phyloP scores from a whole-genome alignment of 2,329 filamentous ascomycete genomes.

The Pseudogymnoascus sp. region DNA sequence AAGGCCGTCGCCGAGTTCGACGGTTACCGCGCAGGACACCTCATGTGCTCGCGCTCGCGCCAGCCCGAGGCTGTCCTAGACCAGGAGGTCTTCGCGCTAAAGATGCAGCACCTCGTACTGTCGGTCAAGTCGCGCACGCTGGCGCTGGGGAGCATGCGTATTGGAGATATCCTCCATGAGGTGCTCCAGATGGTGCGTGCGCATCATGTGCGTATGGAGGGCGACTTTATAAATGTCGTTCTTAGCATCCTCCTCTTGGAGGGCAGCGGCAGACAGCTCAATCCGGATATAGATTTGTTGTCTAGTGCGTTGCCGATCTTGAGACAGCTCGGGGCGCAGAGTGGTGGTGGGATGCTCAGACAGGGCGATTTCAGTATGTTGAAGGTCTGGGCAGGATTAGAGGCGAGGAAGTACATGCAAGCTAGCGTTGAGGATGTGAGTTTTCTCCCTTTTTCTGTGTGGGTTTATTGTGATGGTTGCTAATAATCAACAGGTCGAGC shows the following conservation, averaged over 20 bases:
- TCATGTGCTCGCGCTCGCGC: constrained; percentile 94
- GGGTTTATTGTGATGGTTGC: constrained; percentile 13
- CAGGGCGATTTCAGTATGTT: constrained; percentile 77
- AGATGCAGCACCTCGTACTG: constrained; percentile 94
- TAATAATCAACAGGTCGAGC: constrained; percentile 55
- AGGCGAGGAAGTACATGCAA: constrained; percentile 82
- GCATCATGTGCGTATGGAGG: constrained; percentile 90
- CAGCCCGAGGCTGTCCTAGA: constrained; percentile 87
- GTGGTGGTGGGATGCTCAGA: constrained; percentile 61
- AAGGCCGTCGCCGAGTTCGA: constrained; percentile 94
- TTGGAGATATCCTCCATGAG: constrained; percentile 87
- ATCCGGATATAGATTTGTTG: constrained; percentile 83
- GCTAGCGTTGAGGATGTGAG: constrained; percentile 80
- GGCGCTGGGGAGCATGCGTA: constrained; percentile 87
- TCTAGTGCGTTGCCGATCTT: constrained; percentile 82
- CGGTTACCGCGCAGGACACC: constrained; percentile 84
- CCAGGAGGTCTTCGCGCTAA: constrained; percentile 81
- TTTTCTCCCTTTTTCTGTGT: constrained; percentile 19
- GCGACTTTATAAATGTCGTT: constrained; percentile 97
- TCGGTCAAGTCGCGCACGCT: constrained; percentile 86
- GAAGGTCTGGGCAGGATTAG: constrained; percentile 83
- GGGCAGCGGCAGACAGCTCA: constrained; percentile 80
- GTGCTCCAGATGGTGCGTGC: constrained; percentile 84
- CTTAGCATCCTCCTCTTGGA: constrained; percentile 89
- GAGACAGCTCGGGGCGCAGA: constrained; percentile 74